Conservation (phyloP, 2,329 filamentous ascomycete genomes). For the Trichoderma atroviride region DNA sequence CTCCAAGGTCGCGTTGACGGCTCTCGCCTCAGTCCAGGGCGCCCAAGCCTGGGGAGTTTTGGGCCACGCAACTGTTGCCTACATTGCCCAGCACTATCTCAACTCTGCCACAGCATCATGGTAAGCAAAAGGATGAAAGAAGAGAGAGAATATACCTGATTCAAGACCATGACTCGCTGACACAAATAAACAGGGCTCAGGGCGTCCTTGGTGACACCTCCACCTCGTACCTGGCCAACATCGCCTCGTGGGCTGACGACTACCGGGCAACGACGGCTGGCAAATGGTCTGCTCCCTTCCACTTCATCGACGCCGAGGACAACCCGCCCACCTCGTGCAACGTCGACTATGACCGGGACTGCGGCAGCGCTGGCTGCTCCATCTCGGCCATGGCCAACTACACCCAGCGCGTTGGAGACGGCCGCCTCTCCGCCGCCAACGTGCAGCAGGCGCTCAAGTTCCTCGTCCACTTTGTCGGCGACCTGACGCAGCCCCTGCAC, state of each 20-base stretch:
- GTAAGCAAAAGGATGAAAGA: slow-evolving; percentile 20
- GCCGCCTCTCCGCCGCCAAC: slow-evolving; percentile 28
- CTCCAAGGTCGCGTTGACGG: slow-evolving; percentile 25
- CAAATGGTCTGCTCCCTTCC: slow-evolving; percentile 49
- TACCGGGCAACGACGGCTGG: slow-evolving; percentile 51
- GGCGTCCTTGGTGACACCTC: slow-evolving; percentile 46
- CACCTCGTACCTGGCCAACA: slow-evolving; percentile 50
- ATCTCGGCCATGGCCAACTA: slow-evolving; percentile 36
- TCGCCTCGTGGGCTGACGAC: slow-evolving; percentile 50
- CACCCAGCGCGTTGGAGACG: slow-evolving; percentile 33
- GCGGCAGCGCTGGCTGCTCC: slow-evolving; percentile 33
- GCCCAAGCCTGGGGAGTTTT: slow-evolving; percentile 46
- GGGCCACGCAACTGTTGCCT: slow-evolving; percentile 58
- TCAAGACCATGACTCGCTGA: no score
- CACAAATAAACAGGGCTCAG: slow-evolving; percentile 29
- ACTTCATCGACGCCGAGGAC: slow-evolving; percentile 57
- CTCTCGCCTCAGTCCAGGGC: slow-evolving; percentile 28
- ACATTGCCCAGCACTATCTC: slow-evolving; percentile 55
- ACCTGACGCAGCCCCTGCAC: slow-evolving; percentile 59
- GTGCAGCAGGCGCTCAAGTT: slow-evolving; percentile 33
- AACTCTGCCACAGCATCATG: slow-evolving; percentile 40
- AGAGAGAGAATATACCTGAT: no score
- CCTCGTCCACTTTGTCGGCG: slow-evolving; percentile 55
- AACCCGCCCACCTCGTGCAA: slow-evolving; percentile 36
- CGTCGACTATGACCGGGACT: slow-evolving; percentile 49